These are phyloP conservation scores for Rutstroemia sp. DNA, from an alignment of 2,329 filamentous ascomycete species.

Conservation along the genomic window DNA sequence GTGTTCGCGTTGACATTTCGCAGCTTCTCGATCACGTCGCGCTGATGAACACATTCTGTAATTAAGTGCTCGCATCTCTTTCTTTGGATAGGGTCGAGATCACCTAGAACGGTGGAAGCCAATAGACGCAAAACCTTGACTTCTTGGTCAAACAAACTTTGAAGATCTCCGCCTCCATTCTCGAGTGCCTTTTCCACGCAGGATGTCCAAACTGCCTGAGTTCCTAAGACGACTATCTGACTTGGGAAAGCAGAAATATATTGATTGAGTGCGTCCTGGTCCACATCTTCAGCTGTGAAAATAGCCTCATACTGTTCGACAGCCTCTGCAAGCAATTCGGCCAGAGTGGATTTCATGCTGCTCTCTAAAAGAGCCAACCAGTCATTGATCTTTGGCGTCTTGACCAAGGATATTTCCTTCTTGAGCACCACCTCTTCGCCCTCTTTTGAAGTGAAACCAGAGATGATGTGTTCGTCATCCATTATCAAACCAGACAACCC, in stretches of 20 bases:
- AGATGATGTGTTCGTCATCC: conserved; percentile 84
- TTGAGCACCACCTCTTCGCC: conserved; percentile 82
- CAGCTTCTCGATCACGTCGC: conserved; percentile 85
- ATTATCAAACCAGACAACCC: conserved; percentile 85
- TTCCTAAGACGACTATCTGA: conserved; percentile 90
- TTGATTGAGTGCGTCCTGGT: conserved; percentile 61
- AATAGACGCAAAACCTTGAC: conserved; percentile 79
- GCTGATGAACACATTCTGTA: conserved; percentile 97
- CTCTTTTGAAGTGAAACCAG: conserved; percentile 91
- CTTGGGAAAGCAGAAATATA: conserved; percentile 83
- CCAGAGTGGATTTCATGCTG: conserved; percentile 90
- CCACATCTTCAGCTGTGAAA: conserved; percentile 64
- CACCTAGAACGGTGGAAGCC: conserved; percentile 81
- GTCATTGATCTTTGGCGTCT: conserved; percentile 96
- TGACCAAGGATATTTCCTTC: conserved; percentile 84
- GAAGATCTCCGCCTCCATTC: conserved; percentile 62
- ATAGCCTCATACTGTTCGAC: conserved; percentile 74
- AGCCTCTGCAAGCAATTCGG: conserved; percentile 82
- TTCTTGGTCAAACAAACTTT: conserved; percentile 69
- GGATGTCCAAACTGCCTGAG: conserved; percentile 89
- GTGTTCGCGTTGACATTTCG: conserved; percentile 66
- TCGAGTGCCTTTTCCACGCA: conserved; percentile 72
- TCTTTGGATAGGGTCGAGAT: conserved; percentile 76
- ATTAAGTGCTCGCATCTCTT: conserved; percentile 99
- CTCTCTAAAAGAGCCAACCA: conserved; percentile 91